Evolutionary conservation across 345 rosid genomes (phyloP).

Genomic region (Eucalyptus decipiens): DNA sequence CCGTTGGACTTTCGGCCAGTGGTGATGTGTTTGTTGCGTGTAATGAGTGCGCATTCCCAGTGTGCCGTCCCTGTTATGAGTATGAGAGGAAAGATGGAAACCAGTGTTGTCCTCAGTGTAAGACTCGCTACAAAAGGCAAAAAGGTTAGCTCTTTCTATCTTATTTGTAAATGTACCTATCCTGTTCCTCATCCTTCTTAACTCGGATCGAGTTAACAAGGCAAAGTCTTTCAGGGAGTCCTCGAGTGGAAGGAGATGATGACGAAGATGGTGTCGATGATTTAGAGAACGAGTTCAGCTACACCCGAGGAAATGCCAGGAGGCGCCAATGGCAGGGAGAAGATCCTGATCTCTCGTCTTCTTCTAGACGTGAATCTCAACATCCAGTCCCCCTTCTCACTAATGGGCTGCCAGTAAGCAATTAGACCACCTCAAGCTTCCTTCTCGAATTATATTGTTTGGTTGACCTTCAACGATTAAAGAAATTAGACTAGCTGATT

Average conservation of each 20-base stretch:
- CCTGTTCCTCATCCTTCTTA: neutral
- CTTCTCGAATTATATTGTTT: neutral
- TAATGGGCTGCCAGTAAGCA: conserved; percentile 65
- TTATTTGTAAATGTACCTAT: neutral
- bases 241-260: conserved; percentile 94
- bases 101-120: conserved; percentile 98
- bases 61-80: conserved; percentile 97
- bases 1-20: conserved; percentile 45
- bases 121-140: conserved; percentile 94
- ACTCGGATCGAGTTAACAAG: neutral
- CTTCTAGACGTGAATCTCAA: conserved; percentile 89
- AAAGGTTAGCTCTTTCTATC: conserved; percentile 39
- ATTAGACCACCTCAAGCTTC: neutral
- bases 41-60: conserved; percentile 98
- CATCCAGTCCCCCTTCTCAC: conserved; percentile 89
- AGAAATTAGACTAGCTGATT: neutral
- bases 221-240: conserved; percentile 45
- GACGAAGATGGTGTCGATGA: conserved; percentile 98
- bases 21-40: conserved; percentile 93
- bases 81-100: conserved; percentile 98
- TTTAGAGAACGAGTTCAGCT: conserved; percentile 85
- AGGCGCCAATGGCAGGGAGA: conserved; percentile 81
- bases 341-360: conserved; percentile 69
- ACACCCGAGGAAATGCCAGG: conserved; percentile 51
- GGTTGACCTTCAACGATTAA: neutral